Conservation (phyloP, 75 land plant genomes). For the Ceratopteris richardii region DNA sequence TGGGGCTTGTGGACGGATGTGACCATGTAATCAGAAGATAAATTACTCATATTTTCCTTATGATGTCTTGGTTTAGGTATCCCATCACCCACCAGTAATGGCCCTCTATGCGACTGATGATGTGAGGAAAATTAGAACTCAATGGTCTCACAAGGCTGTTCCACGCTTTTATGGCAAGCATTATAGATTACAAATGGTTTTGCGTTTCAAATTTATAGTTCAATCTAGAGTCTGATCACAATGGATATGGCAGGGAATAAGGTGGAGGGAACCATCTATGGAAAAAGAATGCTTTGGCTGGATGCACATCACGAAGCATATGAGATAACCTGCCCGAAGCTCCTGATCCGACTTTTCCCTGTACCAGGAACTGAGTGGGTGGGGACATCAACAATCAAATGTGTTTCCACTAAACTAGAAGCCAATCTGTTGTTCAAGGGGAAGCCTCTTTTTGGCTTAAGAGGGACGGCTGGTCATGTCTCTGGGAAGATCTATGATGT, state of each 20-base stretch:
- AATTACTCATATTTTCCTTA: not conserved
- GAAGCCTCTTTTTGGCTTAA: slow-evolving; percentile 36
- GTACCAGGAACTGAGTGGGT: slow-evolving; percentile 51
- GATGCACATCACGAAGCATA: slow-evolving; percentile 46
- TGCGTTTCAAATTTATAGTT: too few relatives aligned
- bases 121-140: slow-evolving; percentile 37
- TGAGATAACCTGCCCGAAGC: slow-evolving; percentile 61
- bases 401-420: slow-evolving; percentile 59
- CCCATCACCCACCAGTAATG: slow-evolving; percentile 83
- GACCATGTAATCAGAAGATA: not conserved
- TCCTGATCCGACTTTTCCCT: slow-evolving; percentile 53
- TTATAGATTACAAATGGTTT: too few relatives aligned
- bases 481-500: slow-evolving; percentile 58
- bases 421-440: slow-evolving; percentile 47
- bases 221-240: too few relatives aligned
- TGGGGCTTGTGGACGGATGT: not conserved
- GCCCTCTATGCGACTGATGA: slow-evolving; percentile 70
- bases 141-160: slow-evolving; percentile 52
- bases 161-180: not conserved
- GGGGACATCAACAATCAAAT: slow-evolving; percentile 50
- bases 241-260: slow-evolving; percentile 39
- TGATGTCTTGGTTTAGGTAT: slow-evolving; percentile 38
- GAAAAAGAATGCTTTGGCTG: slow-evolving; percentile 53
- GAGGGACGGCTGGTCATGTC: slow-evolving; percentile 32
- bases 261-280: slow-evolving; percentile 46